phyloP scores from a whole-genome alignment of 2,329 filamentous ascomycete species.

The Epichloe amarillans region DNA sequence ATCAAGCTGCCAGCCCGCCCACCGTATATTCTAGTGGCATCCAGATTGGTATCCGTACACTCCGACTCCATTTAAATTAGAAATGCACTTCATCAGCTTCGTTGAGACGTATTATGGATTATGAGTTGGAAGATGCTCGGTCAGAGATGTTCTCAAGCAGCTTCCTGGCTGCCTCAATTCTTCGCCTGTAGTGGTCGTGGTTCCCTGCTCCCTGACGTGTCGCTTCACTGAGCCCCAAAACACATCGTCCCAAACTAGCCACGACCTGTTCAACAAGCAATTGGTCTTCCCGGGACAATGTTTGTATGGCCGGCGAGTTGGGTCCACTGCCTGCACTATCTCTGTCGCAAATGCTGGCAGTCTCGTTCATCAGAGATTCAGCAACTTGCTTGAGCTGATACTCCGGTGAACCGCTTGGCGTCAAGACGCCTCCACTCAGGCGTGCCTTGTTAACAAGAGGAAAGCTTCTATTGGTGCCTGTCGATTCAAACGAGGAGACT shows the following conservation, averaged over 20 bases:
- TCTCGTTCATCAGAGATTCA: constrained; percentile 34
- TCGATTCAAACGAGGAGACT: constrained; percentile 42
- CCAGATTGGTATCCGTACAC: too few relatives aligned
- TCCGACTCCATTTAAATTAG: too few relatives aligned
- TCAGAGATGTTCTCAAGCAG: constrained; percentile 41
- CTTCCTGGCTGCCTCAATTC: constrained; percentile 61
- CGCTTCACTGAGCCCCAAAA: constrained; percentile 42
- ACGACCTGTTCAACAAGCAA: constrained; percentile 46
- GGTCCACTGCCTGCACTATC: constrained; percentile 16
- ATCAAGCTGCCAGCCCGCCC: neutral
- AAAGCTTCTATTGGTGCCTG: constrained; percentile 47
- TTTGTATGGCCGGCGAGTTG: constrained; percentile 30
- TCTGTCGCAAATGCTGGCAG: constrained; percentile 27
- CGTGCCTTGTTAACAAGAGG: constrained; percentile 43
- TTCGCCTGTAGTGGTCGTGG: constrained; percentile 51
- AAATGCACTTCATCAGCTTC: neutral
- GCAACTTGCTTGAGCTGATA: constrained; percentile 34
- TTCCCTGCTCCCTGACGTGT: constrained; percentile 42
- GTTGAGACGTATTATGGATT: neutral
- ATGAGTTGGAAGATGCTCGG: neutral
- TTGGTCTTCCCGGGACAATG: constrained; percentile 42
- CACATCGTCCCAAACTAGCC: constrained; percentile 45
- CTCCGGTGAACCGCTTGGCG: constrained; percentile 36
- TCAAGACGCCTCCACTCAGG: constrained; percentile 31
- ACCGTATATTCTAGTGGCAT: neutral